Evolutionary conservation across 371 early-diverging fungal genomes (phyloP), one percentile per base, ranked within the genome.

Genomic region (Circinella umbellata): DNA sequence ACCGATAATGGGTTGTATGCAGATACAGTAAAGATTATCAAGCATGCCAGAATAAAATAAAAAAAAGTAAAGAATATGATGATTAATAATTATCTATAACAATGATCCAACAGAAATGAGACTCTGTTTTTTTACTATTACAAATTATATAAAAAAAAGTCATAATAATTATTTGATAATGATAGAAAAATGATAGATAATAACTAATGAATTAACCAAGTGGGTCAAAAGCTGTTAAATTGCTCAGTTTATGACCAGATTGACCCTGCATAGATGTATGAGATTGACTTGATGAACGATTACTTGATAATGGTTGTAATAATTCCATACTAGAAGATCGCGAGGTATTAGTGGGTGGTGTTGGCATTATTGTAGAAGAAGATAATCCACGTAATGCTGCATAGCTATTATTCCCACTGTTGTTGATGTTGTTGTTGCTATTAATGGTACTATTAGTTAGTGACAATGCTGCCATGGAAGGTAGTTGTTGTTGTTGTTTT

Each of bases 181-280:
- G 5, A n/a, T 15, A 53, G 27, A 27, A 27, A 27, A 27, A 27
- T 27, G 27, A 2, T 27, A 27, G 27, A 53, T 53, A 57, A 57
- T 27, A 18, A 18, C 6, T 34, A 14, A 34, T 10, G 17, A 49
- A 51, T 73, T 73, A 78, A 13, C 81, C 80, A 35, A 81, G 61
- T 34, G 82, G 82, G 71, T 81, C 82, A 74, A 81, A 81, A 10
- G 80, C 77, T 65, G 75, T 72, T 5, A 81, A 42, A 65, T 77
- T 76, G 1, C 34, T 67, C 15, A 61, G 60, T 64, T 54, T 79
- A 69, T 61, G 66, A 64, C 60, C 65, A 48, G 37, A 66, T 67
- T 46, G 68, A 14, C 17, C 55, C 35, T 62, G 69, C 67, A 34
- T 49, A 61, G 57, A 48, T 68, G 47, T 35, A 11, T 46, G 35